Evolutionary conservation across 2,329 filamentous ascomycete species (phyloP).

Genomic region (Cladosporium sp.): DNA sequence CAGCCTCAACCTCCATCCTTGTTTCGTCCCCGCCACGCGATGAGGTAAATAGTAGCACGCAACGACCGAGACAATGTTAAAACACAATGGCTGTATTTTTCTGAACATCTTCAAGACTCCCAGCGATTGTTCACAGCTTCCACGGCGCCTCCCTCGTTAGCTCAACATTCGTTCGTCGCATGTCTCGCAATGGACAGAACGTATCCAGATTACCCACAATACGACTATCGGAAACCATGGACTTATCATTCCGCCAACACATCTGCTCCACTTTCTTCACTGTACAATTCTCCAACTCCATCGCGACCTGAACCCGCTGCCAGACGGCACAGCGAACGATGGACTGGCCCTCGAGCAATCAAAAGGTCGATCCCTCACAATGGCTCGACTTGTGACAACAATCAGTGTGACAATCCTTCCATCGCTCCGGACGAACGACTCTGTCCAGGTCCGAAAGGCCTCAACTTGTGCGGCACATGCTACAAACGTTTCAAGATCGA

Average conservation of each 20-base stretch:
- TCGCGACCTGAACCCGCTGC: slow-evolving; percentile 1
- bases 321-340: slow-evolving; percentile 6
- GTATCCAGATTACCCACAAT: slow-evolving; percentile 11
- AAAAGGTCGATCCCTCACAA: slow-evolving; percentile 8
- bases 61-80: background rate
- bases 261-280: slow-evolving; percentile 1
- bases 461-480: slow-evolving; percentile 3
- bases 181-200: slow-evolving; percentile 11
- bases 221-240: slow-evolving; percentile 9
- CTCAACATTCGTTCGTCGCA: background rate
- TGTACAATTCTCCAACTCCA: slow-evolving; percentile 1
- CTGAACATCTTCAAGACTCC: background rate
- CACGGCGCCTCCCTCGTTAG: background rate
- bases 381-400: slow-evolving; percentile 2
- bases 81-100: background rate
- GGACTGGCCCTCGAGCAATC: background rate
- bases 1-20: background rate
- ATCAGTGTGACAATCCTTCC: background rate
- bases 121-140: background rate
- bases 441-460: slow-evolving; percentile 1
- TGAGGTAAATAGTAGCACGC: background rate
- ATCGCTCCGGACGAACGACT: slow-evolving; percentile 2
- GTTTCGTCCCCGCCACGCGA: background rate
- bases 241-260: slow-evolving; percentile 5
- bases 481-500: slow-evolving; percentile 11